These are phyloP conservation scores for Penicillium verrucosum DNA, from an alignment of 2,329 filamentous ascomycete species.

Conservation along the genomic window DNA sequence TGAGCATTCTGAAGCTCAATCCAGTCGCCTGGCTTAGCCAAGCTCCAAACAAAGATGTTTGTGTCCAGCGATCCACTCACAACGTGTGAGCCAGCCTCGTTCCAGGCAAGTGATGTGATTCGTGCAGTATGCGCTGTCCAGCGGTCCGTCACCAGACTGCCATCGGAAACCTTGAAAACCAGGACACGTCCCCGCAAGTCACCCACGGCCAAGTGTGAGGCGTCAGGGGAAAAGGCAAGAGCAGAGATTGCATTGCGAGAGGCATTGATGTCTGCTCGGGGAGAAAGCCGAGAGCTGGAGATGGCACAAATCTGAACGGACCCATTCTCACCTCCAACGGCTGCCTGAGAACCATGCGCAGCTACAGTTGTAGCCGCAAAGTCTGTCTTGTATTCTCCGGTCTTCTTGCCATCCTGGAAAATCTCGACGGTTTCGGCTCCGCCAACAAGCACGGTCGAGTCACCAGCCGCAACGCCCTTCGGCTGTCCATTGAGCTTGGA, in stretches of 20 bases:
- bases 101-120: constrained; percentile 72
- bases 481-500: constrained; percentile 74
- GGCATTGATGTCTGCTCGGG: constrained; percentile 59
- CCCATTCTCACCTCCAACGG: constrained; percentile 73
- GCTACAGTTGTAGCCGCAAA: constrained; percentile 70
- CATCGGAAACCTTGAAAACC: constrained; percentile 67
- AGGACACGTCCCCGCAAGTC: constrained; percentile 83
- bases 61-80: constrained; percentile 86
- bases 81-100: constrained; percentile 69
- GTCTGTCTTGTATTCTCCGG: constrained; percentile 59
- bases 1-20: constrained; percentile 85
- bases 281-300: constrained; percentile 53
- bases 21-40: constrained; percentile 76
- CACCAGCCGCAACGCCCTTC: constrained; percentile 63
- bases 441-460: constrained; percentile 56
- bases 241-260: constrained; percentile 71
- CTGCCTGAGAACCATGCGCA: constrained; percentile 64
- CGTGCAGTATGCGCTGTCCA: constrained; percentile 71
- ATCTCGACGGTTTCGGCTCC: constrained; percentile 59
- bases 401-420: constrained; percentile 56
- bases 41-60: constrained; percentile 87
- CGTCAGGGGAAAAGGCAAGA: constrained; percentile 77
- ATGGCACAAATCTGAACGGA: constrained; percentile 70
- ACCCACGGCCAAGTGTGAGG: constrained; percentile 75
- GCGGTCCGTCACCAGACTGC: constrained; percentile 72